Evolutionary conservation across 2,329 filamentous ascomycete species (phyloP), one percentile per base, ranked within the genome.

Genomic region (Aspergillus aculeatus): DNA sequence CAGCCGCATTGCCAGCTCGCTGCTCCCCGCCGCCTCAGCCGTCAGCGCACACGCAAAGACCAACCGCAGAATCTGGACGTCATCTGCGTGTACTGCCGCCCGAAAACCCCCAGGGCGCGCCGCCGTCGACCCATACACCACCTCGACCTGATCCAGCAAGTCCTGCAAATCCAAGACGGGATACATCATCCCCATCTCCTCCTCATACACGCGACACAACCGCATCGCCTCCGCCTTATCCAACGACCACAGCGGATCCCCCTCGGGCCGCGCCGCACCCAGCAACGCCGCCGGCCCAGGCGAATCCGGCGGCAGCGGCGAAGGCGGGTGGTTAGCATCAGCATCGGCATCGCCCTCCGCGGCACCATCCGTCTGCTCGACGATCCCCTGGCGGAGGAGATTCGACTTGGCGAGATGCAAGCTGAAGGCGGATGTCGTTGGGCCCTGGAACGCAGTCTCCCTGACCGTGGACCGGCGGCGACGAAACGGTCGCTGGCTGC

Each of bases 141-240:
- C 69, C 7, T 85, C 84, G 1, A 89, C 87, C 71, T 96, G 89
- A 5, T 80, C 78, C 49, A 91, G 84, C 32, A 95, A 79, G 58
- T 82, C 64, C 61, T 89, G 83, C 29, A 95, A 86, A 62, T 90
- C 84, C 51, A 96, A 72, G 3, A 96, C 86, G 0, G 92, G 92
- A 71, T 96, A 96, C 91, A 96, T 95, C 67, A 93, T 84, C 32
- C 91, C 91, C 74, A 95, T 88, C 72, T 96, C 92, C 67, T 96
- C 92, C 64, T 96, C 89, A 70, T 94, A 93, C 0, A 96, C 80
- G 9, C 84, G 81, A 64, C 90, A 91, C 7, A 96, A 77, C 1
- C 91, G 85, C n/a, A 92, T 73, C 66, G 94, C 91, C 71, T 97
- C 92, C 21, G 89, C 84, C 70, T 88, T 87, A 50, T 84, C 83